Evolutionary conservation across 345 rosid species (phyloP), one percentile per base, ranked within the genome.

Genomic region (Camelina sativa): DNA sequence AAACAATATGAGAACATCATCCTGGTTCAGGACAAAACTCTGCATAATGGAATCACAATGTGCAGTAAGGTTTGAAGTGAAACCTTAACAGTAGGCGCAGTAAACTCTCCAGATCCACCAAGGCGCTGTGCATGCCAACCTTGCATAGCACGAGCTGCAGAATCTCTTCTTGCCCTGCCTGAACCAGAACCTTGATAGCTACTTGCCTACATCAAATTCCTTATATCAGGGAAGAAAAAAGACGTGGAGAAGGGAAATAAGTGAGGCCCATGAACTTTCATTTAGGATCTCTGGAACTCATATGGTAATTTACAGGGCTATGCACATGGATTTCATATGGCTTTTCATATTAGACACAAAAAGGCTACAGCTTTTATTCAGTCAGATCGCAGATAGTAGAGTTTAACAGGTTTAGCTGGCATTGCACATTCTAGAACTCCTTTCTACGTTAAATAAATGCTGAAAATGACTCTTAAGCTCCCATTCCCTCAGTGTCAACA

Each of bases 61-160:
- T 35, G 68, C 11, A 8, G 53, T 37, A 37, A 57, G 65, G 40
- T 56, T 62, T 57, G 62, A 58, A 22, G 51, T 67, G 71, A 76
- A 53, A 87, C 87, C 86, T 84, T 81, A 47, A 76, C 64, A 70
- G 80, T 62, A 12, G 86, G 87, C 77, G 79, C 87, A 41, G 79
- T 67, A 76, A 82, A 84, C 79, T 92, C 96, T 52, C 86, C 97
- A 85, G 81, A 73, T 76, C 86, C 96, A 79, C 62, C 83, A 75
- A 83, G 83, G 65, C 88, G 89, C 59, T 88, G 92, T 4, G 91
- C 85, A 67, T 90, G 92, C 96, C 92, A 92, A 82, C 92, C 89
- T 81, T 90, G 91, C 98, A 86, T 89, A 52, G 96, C 96, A 80
- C 96, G 96, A 60, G 90, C 87, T 69, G 94, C 92, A 77, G 96